Conservation (phyloP, 2,329 filamentous ascomycete genomes). For the Fusarium drepaniforme region DNA sequence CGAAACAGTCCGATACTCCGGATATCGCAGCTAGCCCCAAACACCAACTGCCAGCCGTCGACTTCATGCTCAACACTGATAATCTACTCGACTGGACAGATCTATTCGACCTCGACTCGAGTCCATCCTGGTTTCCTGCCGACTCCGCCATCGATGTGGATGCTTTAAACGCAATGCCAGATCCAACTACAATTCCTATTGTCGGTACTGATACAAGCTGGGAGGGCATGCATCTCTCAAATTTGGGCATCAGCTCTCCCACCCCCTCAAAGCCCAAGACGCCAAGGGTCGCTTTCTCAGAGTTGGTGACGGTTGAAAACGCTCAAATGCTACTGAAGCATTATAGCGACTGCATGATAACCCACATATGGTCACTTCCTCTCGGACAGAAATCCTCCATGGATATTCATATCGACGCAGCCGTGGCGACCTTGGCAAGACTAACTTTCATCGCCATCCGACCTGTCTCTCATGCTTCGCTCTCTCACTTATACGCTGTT, state of each 20-base stretch:
- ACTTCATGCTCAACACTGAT: not conserved
- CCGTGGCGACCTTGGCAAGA: not conserved
- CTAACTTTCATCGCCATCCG: not conserved
- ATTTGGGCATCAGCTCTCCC: not conserved
- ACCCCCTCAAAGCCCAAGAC: not conserved
- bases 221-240: not conserved
- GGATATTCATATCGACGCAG: not conserved
- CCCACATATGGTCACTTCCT: not conserved
- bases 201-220: not conserved
- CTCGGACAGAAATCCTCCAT: not conserved
- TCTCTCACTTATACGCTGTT: not conserved
- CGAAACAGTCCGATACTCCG: not conserved
- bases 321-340: not conserved
- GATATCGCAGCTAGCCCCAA: not conserved
- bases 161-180: not conserved
- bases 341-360: not conserved
- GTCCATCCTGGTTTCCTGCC: not conserved
- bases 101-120: constrained; percentile 12
- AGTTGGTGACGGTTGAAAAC: not conserved
- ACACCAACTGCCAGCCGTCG: not conserved
- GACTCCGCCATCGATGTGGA: not conserved
- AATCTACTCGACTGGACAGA: constrained; percentile 14
- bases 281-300: not conserved
- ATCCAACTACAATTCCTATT: not conserved
- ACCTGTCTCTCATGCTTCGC: not conserved